Conservation (phyloP, 495 filamentous ascomycete genomes). For the Chaetomidium leptoderma region DNA sequence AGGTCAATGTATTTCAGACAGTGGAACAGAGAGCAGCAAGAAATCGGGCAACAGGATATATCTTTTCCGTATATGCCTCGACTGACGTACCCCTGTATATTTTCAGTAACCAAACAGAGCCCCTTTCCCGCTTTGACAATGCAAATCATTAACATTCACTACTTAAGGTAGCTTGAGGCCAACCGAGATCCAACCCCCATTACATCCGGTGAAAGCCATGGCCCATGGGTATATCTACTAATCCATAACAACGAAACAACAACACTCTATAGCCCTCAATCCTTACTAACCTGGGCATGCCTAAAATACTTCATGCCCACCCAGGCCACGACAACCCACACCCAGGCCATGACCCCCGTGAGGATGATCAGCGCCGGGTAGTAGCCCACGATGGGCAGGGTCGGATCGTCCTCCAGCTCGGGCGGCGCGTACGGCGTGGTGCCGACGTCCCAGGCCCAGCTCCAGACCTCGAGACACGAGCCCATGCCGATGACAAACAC, state of each 20-base stretch:
- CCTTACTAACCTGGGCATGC: constrained; percentile 77
- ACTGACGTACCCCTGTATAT: too few relatives aligned
- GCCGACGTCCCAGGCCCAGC: constrained; percentile 99
- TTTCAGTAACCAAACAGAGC: too few relatives aligned
- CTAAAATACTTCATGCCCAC: constrained; percentile 99
- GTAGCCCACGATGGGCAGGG: constrained; percentile 90
- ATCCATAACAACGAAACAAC: background rate
- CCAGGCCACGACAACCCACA: constrained; percentile 97
- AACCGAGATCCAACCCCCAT: too few relatives aligned
- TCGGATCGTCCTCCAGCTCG: constrained; percentile 88
- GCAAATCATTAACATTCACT: too few relatives aligned
- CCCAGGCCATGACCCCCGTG: constrained; percentile 95
- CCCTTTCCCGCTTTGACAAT: too few relatives aligned
- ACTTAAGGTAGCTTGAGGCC: too few relatives aligned
- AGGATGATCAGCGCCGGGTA: constrained; percentile 92
- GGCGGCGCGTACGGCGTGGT: constrained; percentile 90
- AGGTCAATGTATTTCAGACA: too few relatives aligned
- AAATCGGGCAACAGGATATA: too few relatives aligned
- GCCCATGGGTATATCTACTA: constrained; percentile 2
- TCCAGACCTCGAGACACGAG: constrained; percentile 95
- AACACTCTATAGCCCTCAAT: constrained; percentile 25
- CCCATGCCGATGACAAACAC: constrained; percentile 96
- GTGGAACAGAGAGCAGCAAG: too few relatives aligned
- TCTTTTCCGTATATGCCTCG: too few relatives aligned
- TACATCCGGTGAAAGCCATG: background rate